Evolutionary conservation across 2,329 filamentous ascomycete species (phyloP).

Genomic region (Aureobasidium sp.): DNA sequence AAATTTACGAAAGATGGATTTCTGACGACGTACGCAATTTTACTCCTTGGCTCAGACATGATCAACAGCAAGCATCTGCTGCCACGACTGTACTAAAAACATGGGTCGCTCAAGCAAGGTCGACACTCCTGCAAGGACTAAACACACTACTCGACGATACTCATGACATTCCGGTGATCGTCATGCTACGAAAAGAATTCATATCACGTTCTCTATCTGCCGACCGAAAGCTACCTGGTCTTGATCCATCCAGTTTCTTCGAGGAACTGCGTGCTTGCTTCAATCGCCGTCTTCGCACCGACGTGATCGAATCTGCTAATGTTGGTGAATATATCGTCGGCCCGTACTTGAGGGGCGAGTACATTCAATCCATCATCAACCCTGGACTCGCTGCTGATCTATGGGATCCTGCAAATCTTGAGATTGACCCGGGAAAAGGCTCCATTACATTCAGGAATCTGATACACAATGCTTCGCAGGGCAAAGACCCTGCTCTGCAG

Average conservation of each 20-base stretch:
- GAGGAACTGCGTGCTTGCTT: slow-evolving; percentile 13
- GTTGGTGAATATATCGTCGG: not conserved
- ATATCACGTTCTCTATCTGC: slow-evolving; percentile 1
- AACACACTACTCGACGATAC: not conserved
- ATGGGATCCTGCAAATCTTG: slow-evolving; percentile 21
- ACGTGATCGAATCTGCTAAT: not conserved
- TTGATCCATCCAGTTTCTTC: slow-evolving; percentile 13
- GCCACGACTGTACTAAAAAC: slow-evolving; percentile 40
- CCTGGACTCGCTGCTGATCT: slow-evolving; percentile 7
- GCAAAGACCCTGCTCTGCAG: slow-evolving; percentile 59
- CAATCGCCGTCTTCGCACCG: not conserved
- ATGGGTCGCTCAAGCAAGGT: slow-evolving; percentile 63
- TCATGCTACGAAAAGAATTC: slow-evolving; percentile 6
- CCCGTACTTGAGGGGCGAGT: not conserved
- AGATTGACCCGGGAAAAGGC: slow-evolving; percentile 22
- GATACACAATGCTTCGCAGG: slow-evolving; percentile 61
- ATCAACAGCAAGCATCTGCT: slow-evolving; percentile 46
- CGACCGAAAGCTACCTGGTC: slow-evolving; percentile 13
- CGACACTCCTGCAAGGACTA: slow-evolving; percentile 51
- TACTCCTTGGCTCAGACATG: slow-evolving; percentile 77
- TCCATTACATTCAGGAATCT: slow-evolving; percentile 54
- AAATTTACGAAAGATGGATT: slow-evolving; percentile 72
- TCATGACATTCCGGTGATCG: not conserved
- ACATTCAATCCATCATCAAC: not conserved
- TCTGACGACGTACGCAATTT: slow-evolving; percentile 75